Conservation (phyloP, 2,329 filamentous ascomycete species). For the Colletotrichum tropicicola region DNA sequence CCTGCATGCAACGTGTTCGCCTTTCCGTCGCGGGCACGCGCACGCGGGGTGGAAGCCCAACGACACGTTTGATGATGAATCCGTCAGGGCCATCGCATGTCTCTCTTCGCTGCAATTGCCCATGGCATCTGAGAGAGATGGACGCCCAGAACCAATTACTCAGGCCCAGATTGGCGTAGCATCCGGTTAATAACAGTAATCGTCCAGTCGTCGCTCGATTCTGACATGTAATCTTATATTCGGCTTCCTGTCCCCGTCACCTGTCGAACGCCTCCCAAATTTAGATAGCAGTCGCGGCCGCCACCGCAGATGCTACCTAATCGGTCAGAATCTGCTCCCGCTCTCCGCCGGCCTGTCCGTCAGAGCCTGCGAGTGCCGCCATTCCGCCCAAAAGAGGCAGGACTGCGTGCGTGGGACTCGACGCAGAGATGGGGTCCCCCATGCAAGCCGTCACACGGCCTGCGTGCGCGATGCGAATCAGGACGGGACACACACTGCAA, state of each 20-base stretch:
- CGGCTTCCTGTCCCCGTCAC: neutral
- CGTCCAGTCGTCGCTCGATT: constrained; percentile 17
- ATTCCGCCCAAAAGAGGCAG: too few relatives aligned
- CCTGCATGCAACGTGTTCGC: constrained; percentile 23
- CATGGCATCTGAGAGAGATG: too few relatives aligned
- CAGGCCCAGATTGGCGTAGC: neutral
- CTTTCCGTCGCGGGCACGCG: neutral
- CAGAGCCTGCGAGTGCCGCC: too few relatives aligned
- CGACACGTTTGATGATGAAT: too few relatives aligned
- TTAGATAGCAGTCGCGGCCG: too few relatives aligned
- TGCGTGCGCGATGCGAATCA: constrained; percentile 14
- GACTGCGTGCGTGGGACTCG: neutral
- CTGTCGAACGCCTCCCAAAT: constrained; percentile 19
- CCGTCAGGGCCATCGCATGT: too few relatives aligned
- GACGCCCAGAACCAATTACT: neutral
- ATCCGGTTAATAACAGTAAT: neutral
- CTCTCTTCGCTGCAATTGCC: too few relatives aligned
- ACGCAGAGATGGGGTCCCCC: constrained; percentile 5
- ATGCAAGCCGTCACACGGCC: constrained; percentile 8
- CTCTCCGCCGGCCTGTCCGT: too few relatives aligned
- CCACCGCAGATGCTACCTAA: too few relatives aligned
- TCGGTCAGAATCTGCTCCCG: too few relatives aligned
- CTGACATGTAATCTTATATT: constrained; percentile 17
- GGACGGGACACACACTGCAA: neutral
- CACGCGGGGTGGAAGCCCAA: neutral